phyloP scores from a whole-genome alignment of 352 stramenopile species.

The Blastocystis sp. region DNA sequence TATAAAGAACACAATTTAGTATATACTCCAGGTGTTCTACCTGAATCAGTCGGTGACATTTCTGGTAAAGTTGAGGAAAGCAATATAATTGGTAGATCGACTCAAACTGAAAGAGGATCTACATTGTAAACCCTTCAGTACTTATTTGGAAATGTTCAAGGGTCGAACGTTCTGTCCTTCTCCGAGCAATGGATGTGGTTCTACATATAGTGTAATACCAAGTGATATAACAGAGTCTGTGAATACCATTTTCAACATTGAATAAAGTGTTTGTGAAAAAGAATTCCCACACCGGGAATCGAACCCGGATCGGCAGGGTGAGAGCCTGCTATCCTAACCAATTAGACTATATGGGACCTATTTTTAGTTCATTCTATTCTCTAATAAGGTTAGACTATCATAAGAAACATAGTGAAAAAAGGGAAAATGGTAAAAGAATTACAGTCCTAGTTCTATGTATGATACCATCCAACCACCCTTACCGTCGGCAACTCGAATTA shows the following conservation, averaged over 20 bases:
- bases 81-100: background rate
- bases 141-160: slow-evolving; percentile 53
- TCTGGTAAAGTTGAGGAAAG: background rate
- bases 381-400: background rate
- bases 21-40: slow-evolving; percentile 25
- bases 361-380: background rate
- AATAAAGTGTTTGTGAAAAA: slow-evolving; percentile 57
- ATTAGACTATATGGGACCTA: slow-evolving; percentile 38
- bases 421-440: background rate
- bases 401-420: too few relatives aligned
- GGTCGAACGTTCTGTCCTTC: slow-evolving; percentile 12
- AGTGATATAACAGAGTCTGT: slow-evolving; percentile 30
- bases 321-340: slow-evolving; percentile 60
- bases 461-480: background rate
- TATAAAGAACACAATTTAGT: slow-evolving; percentile 27
- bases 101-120: slow-evolving; percentile 49
- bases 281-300: slow-evolving; percentile 30
- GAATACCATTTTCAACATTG: slow-evolving; percentile 55
- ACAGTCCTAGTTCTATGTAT: slow-evolving; percentile 5
- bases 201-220: slow-evolving; percentile 10
- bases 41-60: slow-evolving; percentile 32
- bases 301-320: slow-evolving; percentile 59
- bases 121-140: slow-evolving; percentile 43
- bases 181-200: background rate
- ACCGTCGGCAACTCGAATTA: background rate